These are phyloP conservation scores for Colletotrichum sojae DNA, from an alignment of 2,329 filamentous ascomycete species.

Conservation along the genomic window DNA sequence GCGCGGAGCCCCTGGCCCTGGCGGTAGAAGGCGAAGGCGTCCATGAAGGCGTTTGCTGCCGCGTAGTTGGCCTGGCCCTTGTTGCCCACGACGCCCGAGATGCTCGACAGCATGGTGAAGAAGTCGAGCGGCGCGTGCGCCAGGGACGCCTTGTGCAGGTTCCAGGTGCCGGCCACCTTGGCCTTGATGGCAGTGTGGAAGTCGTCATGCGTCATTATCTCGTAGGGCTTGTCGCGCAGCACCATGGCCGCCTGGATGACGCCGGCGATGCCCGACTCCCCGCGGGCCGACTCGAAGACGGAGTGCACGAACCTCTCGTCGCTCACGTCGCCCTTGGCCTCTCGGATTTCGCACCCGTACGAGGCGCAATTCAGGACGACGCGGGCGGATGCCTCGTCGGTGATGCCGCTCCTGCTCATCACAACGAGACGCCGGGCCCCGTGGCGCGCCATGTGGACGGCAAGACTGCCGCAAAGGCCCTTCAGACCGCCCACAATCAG, in stretches of 20 bases:
- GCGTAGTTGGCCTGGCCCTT: constrained; percentile 53
- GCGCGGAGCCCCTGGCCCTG: constrained; percentile 1
- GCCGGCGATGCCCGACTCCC: constrained; percentile 38
- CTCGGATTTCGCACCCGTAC: neutral
- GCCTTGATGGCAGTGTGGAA: constrained; percentile 47
- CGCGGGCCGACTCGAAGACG: constrained; percentile 44
- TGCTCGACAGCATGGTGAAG: constrained; percentile 53
- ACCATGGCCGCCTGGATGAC: constrained; percentile 52
- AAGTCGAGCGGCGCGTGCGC: constrained; percentile 48
- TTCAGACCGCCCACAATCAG: constrained; percentile 55
- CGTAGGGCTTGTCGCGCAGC: constrained; percentile 44
- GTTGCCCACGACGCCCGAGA: constrained; percentile 48
- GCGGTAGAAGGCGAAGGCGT: constrained; percentile 47
- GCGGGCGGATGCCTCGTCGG: constrained; percentile 48
- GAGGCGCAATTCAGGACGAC: constrained; percentile 14
- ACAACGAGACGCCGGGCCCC: constrained; percentile 52
- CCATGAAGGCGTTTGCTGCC: constrained; percentile 52
- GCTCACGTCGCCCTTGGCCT: constrained; percentile 41
- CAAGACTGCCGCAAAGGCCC: constrained; percentile 53
- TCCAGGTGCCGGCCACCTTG: constrained; percentile 57
- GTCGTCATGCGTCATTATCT: constrained; percentile 49
- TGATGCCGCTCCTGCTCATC: constrained; percentile 48
- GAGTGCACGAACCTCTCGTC: constrained; percentile 31
- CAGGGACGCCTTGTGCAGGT: constrained; percentile 52
- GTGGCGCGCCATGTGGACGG: constrained; percentile 49